phyloP scores from a whole-genome alignment of 768 basidiomycete species.

The Boletus fagicola region DNA sequence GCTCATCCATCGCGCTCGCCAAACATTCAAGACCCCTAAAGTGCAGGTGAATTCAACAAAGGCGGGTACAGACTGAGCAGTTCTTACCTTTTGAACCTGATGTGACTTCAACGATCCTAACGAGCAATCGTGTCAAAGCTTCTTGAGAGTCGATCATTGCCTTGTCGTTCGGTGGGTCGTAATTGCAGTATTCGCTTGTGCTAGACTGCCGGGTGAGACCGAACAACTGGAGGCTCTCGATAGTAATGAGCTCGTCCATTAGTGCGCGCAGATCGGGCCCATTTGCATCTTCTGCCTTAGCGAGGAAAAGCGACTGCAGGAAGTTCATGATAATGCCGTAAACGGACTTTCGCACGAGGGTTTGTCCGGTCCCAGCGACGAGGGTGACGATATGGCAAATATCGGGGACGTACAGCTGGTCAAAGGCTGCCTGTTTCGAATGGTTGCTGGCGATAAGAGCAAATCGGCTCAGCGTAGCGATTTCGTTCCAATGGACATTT shows the following conservation, averaged over 20 bases:
- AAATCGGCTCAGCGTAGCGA: conserved; percentile 78
- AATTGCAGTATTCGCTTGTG: conserved; percentile 65
- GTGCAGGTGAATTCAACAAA: conserved; percentile 13
- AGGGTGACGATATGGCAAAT: conserved; percentile 76
- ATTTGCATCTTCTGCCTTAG: conserved; percentile 55
- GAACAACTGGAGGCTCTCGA: conserved; percentile 64
- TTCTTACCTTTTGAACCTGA: conserved; percentile 67
- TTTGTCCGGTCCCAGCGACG: conserved; percentile 71
- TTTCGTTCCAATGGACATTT: conserved; percentile 76
- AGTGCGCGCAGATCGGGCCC: conserved; percentile 60
- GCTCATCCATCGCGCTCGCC: conserved; percentile 94
- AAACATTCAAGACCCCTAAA: conserved; percentile 75
- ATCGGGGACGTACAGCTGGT: conserved; percentile 82
- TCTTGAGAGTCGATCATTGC: conserved; percentile 65
- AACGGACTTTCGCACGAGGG: conserved; percentile 72
- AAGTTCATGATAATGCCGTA: conserved; percentile 83
- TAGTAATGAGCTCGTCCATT: conserved; percentile 57
- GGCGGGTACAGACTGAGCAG: background rate
- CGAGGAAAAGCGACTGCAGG: conserved; percentile 69
- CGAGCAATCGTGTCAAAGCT: conserved; percentile 58
- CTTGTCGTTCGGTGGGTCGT: conserved; percentile 53
- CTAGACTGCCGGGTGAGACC: conserved; percentile 63
- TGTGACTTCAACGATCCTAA: conserved; percentile 60
- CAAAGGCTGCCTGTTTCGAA: conserved; percentile 57
- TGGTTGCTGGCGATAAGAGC: conserved; percentile 69